These are phyloP conservation scores for Piromyces sp. DNA, from an alignment of 192 early-diverging fungal genomes.

Conservation along the genomic window DNA sequence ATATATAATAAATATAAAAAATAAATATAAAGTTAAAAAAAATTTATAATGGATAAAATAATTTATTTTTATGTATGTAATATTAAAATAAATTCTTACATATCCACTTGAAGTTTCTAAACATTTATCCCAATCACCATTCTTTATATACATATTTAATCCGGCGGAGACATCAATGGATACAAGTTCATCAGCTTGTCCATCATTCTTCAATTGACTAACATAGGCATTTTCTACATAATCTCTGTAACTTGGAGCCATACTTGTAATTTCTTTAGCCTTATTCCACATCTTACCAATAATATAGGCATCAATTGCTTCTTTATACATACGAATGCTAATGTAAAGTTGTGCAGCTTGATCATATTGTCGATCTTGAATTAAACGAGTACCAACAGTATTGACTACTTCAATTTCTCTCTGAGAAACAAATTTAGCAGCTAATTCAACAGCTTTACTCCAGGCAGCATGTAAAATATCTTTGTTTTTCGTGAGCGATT, in stretches of 20 bases:
- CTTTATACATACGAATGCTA: conserved; percentile 30
- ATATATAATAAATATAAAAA: too few species aligned
- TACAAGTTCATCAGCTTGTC: conserved; percentile 30
- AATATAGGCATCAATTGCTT: conserved; percentile 40
- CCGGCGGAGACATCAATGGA: conserved; percentile 32
- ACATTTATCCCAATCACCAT: conserved; percentile 45
- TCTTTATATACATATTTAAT: conserved; percentile 30
- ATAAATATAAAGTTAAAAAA: conserved; percentile 3
- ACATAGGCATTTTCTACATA: conserved; percentile 38
- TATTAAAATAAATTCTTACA: conserved; percentile 5
- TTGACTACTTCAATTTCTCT: conserved; percentile 26
- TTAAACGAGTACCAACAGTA: conserved; percentile 19
- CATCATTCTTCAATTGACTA: conserved; percentile 26
- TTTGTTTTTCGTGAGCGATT: conserved; percentile 16
- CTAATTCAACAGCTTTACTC: conserved; percentile 34
- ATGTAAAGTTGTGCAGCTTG: conserved; percentile 32
- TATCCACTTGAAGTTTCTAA: conserved; percentile 23
- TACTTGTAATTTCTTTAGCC: conserved; percentile 22
- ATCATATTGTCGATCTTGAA: conserved; percentile 26
- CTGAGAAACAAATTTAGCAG: conserved; percentile 37
- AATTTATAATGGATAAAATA: too few species aligned
- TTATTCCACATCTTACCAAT: conserved; percentile 27
- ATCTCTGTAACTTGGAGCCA: conserved; percentile 33
- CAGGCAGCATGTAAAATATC: conserved; percentile 28
- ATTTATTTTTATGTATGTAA: too few species aligned